phyloP scores from a whole-genome alignment of 768 basidiomycete species.

The Lenzites betulinus region DNA sequence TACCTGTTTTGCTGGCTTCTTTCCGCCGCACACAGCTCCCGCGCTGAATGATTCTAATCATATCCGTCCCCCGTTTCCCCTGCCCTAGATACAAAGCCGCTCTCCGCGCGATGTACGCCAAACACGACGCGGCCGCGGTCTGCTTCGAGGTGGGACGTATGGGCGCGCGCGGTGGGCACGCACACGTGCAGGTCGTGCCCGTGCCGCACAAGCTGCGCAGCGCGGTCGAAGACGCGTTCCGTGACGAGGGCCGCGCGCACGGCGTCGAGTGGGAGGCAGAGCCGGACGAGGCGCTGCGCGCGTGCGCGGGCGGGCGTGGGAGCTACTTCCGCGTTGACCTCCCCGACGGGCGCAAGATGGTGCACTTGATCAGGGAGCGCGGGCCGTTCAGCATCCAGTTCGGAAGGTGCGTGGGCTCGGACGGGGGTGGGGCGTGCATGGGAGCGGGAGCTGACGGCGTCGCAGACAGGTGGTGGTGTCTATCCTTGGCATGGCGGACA shows the following conservation, averaged over 20 bases:
- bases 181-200: slow-evolving; percentile 87
- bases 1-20: too few relatives aligned
- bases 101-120: slow-evolving; percentile 69
- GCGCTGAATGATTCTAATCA: background rate
- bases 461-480: slow-evolving; percentile 78
- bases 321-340: slow-evolving; percentile 92
- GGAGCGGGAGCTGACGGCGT: slow-evolving; percentile 5
- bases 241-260: slow-evolving; percentile 60
- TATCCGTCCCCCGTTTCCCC: too few relatives aligned
- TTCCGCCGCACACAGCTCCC: background rate
- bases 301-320: slow-evolving; percentile 51
- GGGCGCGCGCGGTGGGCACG: slow-evolving; percentile 87
- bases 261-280: slow-evolving; percentile 80
- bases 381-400: slow-evolving; percentile 90
- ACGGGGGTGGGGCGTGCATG: background rate
- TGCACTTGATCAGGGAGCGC: slow-evolving; percentile 80
- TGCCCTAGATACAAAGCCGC: slow-evolving; percentile 72
- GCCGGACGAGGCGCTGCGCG: slow-evolving; percentile 59
- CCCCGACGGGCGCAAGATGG: slow-evolving; percentile 81
- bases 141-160: slow-evolving; percentile 88
- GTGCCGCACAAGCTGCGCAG: slow-evolving; percentile 64
- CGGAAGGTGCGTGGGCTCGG: slow-evolving; percentile 65
- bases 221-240: slow-evolving; percentile 71
- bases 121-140: slow-evolving; percentile 67
- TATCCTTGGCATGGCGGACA: slow-evolving; percentile 72